Conservation (phyloP, 176 grass and related monocot species). For the Tillandsia fasciculata region DNA sequence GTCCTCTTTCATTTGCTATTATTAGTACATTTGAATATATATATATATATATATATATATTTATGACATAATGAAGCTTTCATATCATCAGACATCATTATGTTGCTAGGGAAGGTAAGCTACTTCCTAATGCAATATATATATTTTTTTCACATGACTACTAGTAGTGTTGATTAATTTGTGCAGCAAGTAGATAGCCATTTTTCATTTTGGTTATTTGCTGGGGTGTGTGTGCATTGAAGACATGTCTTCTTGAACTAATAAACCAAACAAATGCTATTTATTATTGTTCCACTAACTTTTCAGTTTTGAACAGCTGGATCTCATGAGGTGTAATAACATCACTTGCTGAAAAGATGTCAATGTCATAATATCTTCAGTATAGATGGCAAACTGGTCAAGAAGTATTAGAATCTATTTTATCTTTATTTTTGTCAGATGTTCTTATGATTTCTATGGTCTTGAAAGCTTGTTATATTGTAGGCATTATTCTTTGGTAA, state of each 20-base stretch:
- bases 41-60: slow-evolving; percentile 1
- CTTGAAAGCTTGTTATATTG: not conserved
- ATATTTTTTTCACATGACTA: not conserved
- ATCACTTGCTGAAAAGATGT: slow-evolving; percentile 3
- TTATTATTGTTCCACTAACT: slow-evolving; percentile 7
- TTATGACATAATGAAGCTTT: slow-evolving; percentile 31
- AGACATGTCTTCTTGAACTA: not conserved
- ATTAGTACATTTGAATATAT: slow-evolving; percentile 18
- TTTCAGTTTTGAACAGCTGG: not conserved
- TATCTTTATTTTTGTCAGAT: not conserved
- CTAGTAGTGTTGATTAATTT: not conserved
- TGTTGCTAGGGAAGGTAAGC: not conserved
- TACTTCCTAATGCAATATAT: not conserved
- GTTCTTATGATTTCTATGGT: not conserved
- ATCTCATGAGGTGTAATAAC: not conserved
- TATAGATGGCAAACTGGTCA: not conserved
- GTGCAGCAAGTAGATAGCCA: not conserved
- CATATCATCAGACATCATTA: slow-evolving; percentile 10
- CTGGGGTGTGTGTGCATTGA: not conserved
- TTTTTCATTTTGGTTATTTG: not conserved
- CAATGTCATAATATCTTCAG: not conserved
- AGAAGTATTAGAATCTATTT: not conserved
- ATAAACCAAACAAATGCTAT: not conserved
- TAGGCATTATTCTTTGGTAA: not conserved
- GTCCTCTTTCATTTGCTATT: slow-evolving; percentile 14